These are phyloP conservation scores for Acacia acuminata DNA, from an alignment of 306 rosid genomes.

Conservation along the genomic window DNA sequence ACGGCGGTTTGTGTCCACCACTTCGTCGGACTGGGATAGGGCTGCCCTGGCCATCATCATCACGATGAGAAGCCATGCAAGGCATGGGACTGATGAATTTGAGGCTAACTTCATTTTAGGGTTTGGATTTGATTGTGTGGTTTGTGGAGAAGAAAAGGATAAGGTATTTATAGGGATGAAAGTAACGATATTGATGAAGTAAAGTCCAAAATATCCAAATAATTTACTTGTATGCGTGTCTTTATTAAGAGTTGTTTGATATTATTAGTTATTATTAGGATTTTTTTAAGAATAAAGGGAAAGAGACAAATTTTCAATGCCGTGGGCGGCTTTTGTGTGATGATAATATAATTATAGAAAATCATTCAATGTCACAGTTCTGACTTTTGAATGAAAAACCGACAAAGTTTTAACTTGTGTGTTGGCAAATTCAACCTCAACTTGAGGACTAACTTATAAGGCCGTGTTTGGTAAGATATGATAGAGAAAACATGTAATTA, in stretches of 20 bases:
- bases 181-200: neutral
- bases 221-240: neutral
- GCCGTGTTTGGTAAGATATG: too few relatives aligned
- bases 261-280: too few relatives aligned
- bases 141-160: neutral
- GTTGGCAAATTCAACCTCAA: too few relatives aligned
- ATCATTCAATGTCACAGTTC: too few relatives aligned
- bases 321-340: too few relatives aligned
- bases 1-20: slow-evolving; percentile 48
- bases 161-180: slow-evolving; percentile 12
- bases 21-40: slow-evolving; percentile 35
- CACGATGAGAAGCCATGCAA: slow-evolving; percentile 18
- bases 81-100: slow-evolving; percentile 18
- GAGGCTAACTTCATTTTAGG: neutral
- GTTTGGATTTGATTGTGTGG: neutral
- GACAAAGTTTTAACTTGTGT: too few relatives aligned
- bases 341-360: too few relatives aligned
- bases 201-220: neutral
- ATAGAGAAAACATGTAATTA: too few relatives aligned
- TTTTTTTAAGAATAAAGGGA: too few relatives aligned
- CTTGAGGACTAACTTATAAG: too few relatives aligned
- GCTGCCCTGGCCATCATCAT: slow-evolving; percentile 24
- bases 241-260: neutral
- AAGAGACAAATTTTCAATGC: too few relatives aligned
- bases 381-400: too few relatives aligned